A percentile compares a stretch with the other conserved stretches of the same genome.
Evolutionary conservation across 2,329 filamentous ascomycete species (phyloP).

Genomic region (Zasmidium angulare): DNA sequence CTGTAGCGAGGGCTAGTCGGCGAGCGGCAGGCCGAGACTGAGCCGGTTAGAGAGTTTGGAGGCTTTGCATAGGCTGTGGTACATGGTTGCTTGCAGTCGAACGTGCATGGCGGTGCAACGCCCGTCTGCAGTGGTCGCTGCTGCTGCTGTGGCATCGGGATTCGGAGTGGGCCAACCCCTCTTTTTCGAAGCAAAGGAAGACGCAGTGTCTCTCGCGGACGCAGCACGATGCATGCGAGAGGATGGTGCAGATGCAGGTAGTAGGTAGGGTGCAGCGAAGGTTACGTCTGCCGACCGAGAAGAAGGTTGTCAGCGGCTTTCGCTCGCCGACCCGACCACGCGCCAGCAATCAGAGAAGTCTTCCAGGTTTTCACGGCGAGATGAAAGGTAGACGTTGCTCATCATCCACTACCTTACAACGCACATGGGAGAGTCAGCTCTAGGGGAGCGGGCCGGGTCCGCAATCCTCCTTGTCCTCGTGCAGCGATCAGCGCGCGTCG

Average conservation of each 20-base stretch:
- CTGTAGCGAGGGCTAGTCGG: conserved; percentile 2
- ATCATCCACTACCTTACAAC: too few relatives aligned
- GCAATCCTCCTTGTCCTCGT: background rate
- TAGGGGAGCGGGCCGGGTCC: background rate
- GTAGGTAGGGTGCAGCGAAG: background rate
- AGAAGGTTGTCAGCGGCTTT: background rate
- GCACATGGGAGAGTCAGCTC: background rate
- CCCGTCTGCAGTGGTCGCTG: background rate
- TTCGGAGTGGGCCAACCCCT: background rate
- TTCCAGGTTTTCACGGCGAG: too few relatives aligned
- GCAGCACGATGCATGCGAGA: conserved; percentile 4
- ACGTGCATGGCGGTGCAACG: conserved; percentile 2
- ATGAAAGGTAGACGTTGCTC: too few relatives aligned
- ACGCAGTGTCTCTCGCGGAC: conserved; percentile 1
- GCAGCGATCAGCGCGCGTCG: background rate
- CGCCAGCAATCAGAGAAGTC: background rate
- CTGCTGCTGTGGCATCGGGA: background rate
- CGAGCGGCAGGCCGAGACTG: background rate
- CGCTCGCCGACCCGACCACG: background rate
- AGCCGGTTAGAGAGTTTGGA: background rate
- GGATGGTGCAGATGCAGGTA: background rate
- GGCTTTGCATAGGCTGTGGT: background rate
- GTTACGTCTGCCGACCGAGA: background rate
- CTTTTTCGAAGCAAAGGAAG: background rate
- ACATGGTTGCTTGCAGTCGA: background rate